Evolutionary conservation across 805 yeast species (phyloP).

Genomic region (Helenozyma rhizophorensis): DNA sequence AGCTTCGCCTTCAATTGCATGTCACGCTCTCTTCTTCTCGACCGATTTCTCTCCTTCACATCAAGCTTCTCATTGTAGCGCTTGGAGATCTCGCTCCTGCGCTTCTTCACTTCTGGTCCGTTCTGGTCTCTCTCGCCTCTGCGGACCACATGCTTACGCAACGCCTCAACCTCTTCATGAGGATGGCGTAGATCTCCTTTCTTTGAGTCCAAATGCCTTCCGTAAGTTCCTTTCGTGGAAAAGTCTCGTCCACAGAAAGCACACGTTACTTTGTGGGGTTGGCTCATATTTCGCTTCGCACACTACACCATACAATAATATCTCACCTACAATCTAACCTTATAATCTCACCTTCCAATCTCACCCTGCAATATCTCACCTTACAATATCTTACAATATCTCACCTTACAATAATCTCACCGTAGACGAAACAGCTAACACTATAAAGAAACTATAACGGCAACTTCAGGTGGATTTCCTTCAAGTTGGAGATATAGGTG

Average conservation of each 20-base stretch:
- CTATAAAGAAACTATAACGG: conserved; percentile 43
- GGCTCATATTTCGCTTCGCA: too few relatives aligned
- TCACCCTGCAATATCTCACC: too few relatives aligned
- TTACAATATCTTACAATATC: too few relatives aligned
- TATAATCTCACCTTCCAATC: too few relatives aligned
- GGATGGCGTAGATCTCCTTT: conserved; percentile 55
- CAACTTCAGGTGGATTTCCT: conserved; percentile 56
- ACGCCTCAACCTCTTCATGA: conserved; percentile 38
- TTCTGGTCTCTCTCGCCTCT: conserved; percentile 2
- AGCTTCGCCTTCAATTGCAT: conserved; percentile 34
- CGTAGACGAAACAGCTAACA: too few relatives aligned
- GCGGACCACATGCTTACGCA: conserved; percentile 44
- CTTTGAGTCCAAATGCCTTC: conserved; percentile 54
- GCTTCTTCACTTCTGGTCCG: conserved; percentile 22
- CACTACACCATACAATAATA: too few relatives aligned
- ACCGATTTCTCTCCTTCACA: conserved; percentile 43
- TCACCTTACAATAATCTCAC: too few relatives aligned
- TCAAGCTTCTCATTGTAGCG: conserved; percentile 44
- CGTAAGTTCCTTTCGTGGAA: conserved; percentile 55
- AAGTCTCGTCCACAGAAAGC: conserved; percentile 51
- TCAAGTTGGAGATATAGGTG: conserved; percentile 52
- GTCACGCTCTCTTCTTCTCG: conserved; percentile 43
- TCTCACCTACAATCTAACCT: too few relatives aligned
- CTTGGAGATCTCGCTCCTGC: conserved; percentile 39
- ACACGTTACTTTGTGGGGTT: too few relatives aligned